Evolutionary conservation across 176 grass and related monocot genomes (phyloP).

Genomic region (Miscanthus lutarioriparius): DNA sequence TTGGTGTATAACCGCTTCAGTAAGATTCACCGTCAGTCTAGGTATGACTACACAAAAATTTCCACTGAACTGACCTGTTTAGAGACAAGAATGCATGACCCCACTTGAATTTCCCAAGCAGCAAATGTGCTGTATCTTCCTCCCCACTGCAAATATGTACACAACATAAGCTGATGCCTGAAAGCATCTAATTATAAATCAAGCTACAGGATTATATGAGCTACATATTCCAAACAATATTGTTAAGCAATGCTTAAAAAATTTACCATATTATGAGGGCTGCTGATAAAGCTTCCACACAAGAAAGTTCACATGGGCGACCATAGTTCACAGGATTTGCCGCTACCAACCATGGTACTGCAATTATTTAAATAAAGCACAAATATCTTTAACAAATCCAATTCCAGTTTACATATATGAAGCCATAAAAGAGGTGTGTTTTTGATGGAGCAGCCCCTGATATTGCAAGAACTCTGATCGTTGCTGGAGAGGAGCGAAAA

Average conservation of each 20-base stretch:
- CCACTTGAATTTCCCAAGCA: slow-evolving; percentile 96
- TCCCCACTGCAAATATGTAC: slow-evolving; percentile 65
- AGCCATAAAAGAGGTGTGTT: neutral
- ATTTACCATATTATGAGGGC: slow-evolving; percentile 96
- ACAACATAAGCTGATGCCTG: slow-evolving; percentile 25
- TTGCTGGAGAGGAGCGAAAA: too few species aligned
- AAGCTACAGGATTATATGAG: neutral
- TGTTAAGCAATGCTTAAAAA: neutral
- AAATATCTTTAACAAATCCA: neutral
- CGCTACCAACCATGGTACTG: slow-evolving; percentile 99
- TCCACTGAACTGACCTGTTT: slow-evolving; percentile 63
- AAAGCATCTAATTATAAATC: neutral
- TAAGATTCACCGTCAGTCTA: neutral
- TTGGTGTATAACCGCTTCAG: neutral
- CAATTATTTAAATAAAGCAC: slow-evolving; percentile 23
- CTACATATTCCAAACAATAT: neutral
- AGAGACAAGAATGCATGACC: slow-evolving; percentile 93
- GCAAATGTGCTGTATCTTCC: slow-evolving; percentile 63
- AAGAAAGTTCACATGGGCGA: slow-evolving; percentile 88
- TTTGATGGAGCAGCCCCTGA: too few species aligned
- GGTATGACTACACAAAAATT: neutral
- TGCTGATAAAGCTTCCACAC: slow-evolving; percentile 97
- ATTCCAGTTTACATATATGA: neutral
- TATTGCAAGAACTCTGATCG: too few species aligned
- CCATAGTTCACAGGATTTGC: slow-evolving; percentile 99